Base-by-base conservation (phyloP, 1,284 basidiomycete genomes). In the Coriolopsis trogii region DNA sequence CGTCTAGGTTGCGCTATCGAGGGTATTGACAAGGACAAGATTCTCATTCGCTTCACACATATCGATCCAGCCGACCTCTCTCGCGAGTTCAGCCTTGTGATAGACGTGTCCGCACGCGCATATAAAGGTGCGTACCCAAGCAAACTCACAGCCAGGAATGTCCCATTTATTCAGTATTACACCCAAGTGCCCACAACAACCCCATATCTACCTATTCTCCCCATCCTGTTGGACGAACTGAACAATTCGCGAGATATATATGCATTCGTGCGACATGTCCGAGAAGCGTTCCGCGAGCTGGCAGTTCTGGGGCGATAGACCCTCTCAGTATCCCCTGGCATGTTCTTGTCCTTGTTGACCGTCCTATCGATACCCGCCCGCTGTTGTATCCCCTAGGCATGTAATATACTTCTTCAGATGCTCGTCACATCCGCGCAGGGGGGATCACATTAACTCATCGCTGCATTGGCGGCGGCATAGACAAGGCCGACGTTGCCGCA, bases 1-100 rank as follows among this genome's bases (percentile, higher is more conserved):
- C 70, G 75, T 30, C 70, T 92, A 12, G 79, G 81, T 10, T 89
- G 84, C 66, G 71, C 75, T 15, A 78, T 95, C 13, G 87, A 93
- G 66, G 91, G 91, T 25, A 81, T 93, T 21, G 83, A 84, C 58
- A 75, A 74, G 37, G 85, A 91, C 64, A 81, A 83, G 43, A 75
- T 95, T 10, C 76, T 93, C 40, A 72, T 95, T 43, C 81, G 85
- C 4, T 93, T 93, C 69, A 80, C 79, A 3, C 72, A 82, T 46
- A 68, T 94, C 36, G 87, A 91, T 62, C 73, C 78, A 2, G 61
- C 71, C 0, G 79, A 87, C 49, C 74, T 43, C 6, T 45, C 78
- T 13, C 75, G 80, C 26, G 89, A 93, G 61, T 91, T 85, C 57
- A 86, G 79, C 47, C 76, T 95, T 50, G 84, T 93, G 0, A 67